Conservation (phyloP, 2,329 filamentous ascomycete species). For the Penicillium olsonii region DNA sequence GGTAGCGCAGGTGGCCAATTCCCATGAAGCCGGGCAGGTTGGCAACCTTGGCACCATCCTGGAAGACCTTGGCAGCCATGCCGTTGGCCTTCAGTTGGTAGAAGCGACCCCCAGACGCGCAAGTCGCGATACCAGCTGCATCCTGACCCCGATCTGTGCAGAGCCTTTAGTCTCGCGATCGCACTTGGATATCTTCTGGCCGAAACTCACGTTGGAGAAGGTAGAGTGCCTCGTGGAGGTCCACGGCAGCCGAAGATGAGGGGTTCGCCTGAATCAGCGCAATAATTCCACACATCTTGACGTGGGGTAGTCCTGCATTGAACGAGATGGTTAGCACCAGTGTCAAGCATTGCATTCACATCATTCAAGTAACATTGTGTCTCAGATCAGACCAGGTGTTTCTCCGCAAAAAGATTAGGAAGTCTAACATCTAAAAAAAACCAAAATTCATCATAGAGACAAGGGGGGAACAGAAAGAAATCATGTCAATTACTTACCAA, state of each 20-base stretch:
- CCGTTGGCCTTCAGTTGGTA: conserved; percentile 91
- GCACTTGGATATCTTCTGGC: conserved; percentile 3
- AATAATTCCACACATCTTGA: conserved; percentile 64
- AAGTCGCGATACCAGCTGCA: conserved; percentile 81
- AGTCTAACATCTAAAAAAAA: conserved; percentile 54
- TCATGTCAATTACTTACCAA: conserved; percentile 14
- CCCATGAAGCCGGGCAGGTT: conserved; percentile 85
- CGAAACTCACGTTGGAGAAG: conserved; percentile 59
- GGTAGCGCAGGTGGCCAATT: conserved; percentile 82
- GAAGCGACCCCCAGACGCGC: conserved; percentile 73
- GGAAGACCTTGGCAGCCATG: conserved; percentile 81
- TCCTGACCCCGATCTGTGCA: conserved; percentile 73
- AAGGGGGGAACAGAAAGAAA: conserved; percentile 5
- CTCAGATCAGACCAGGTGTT: conserved; percentile 34
- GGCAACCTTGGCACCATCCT: conserved; percentile 71
- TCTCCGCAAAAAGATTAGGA: conserved; percentile 48
- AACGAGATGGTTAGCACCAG: conserved; percentile 18
- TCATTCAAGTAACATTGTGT: conserved; percentile 8
- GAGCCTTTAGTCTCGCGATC: conserved; percentile 23
- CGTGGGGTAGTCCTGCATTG: conserved; percentile 22
- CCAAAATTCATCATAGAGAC: conserved; percentile 43
- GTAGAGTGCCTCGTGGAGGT: conserved; percentile 72
- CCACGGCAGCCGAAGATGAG: conserved; percentile 56
- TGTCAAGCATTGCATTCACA: conserved; percentile 9
- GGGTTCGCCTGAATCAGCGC: conserved; percentile 62